A percentile compares a stretch with the other conserved stretches of the same genome.
Evolutionary conservation across 768 basidiomycete genomes (phyloP).

Genomic region (Auricularia auricula-judae): DNA sequence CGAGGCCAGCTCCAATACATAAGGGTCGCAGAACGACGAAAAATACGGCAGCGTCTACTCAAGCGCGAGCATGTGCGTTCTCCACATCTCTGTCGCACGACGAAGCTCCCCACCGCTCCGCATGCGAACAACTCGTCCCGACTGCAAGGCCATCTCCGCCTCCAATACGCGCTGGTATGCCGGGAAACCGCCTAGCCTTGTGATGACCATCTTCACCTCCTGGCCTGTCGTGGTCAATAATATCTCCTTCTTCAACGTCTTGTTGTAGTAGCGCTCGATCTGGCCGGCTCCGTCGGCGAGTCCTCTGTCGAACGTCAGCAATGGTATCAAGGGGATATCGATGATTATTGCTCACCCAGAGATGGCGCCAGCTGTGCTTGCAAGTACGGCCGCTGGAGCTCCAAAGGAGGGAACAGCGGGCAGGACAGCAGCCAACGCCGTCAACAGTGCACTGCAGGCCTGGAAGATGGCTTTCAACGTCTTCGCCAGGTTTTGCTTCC

Average conservation of each 20-base stretch:
- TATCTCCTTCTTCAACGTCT: conserved; percentile 1
- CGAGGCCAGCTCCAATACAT: too few relatives aligned
- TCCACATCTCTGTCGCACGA: background rate
- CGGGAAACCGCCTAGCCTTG: background rate
- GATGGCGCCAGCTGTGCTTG: background rate
- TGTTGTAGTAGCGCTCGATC: background rate
- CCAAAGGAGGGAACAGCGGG: background rate
- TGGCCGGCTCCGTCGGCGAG: background rate
- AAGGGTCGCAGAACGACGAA: too few relatives aligned
- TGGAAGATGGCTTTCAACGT: background rate
- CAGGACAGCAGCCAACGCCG: background rate
- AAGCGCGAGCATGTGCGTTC: background rate
- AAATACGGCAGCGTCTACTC: background rate
- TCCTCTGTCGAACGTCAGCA: background rate
- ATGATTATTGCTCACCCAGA: background rate
- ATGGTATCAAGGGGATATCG: background rate
- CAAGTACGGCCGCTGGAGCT: background rate
- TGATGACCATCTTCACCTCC: background rate
- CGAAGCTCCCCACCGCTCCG: background rate
- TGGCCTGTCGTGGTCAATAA: background rate
- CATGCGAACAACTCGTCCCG: background rate
- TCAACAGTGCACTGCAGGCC: background rate
- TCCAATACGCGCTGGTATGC: background rate
- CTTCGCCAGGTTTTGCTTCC: background rate
- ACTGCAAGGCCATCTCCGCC: background rate